Evolutionary conservation across 805 yeast species (phyloP), one percentile per base, ranked within the genome.

Genomic region (Alloascoidea africana): DNA sequence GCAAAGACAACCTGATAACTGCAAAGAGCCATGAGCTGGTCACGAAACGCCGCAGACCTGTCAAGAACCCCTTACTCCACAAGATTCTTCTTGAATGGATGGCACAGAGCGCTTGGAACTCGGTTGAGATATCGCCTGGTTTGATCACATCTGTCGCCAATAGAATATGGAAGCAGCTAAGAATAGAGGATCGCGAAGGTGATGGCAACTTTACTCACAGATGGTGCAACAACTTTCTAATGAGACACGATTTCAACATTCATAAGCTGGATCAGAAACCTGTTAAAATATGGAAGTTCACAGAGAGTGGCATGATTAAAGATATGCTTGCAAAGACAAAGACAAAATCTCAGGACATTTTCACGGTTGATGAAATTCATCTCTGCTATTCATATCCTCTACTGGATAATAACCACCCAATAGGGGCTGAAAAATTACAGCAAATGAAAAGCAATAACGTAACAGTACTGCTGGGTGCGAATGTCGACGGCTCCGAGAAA

Each of bases 81-180:
- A 64, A 66, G 35, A 73, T 76, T n/a, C 51, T 76, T 33, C 66
- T 73, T 13, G 82, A 76, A 49, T 76, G 82, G 82, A 70, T 75
- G 33, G 65, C 76, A 0, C 82, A 75, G 49, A 70, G 76, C 16
- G 66, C 67, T 2, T 76, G 83, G 82, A 76, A 23, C n/a, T 8
- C 13, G 8, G 30, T 23, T n/a, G 13, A 8, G 13, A 23, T 23
- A 8, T 23, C 30, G n/a, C 8, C 30, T n/a, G 13, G n/a, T 8
- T 8, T 23, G 8, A 23, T 23, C 30, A 23, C n/a, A 23, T 8
- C 8, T n/a, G 30, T n/a, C n/a, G 30, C 30, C 8, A 23, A 23
- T 23, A n/a, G 13, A 23, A 23, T 23, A 8, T 23, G 30, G 30
- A 8, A 8, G n/a, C 8, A 23, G 30, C n/a, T 23, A 23, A 23